Base-by-base conservation (phyloP, 148 eudicot genomes). In the Persicaria maculosa region DNA sequence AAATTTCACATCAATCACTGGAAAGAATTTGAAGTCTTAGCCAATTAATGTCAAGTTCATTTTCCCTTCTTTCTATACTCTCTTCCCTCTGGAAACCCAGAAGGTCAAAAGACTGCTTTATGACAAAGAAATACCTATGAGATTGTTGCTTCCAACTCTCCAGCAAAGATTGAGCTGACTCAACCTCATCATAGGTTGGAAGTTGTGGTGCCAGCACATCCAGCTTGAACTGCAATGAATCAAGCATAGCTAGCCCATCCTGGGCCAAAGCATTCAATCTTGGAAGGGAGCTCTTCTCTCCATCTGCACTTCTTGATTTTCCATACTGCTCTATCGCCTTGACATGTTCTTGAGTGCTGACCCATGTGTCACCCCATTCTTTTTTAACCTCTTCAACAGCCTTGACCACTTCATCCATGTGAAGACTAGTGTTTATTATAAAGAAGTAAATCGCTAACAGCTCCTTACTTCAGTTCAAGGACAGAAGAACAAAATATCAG, bases 121-220 rank as follows among this genome's bases (percentile, higher is more conserved):
- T 31, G 40, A 31, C 2, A 31, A 31, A 31, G 40, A 2, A 31
- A 62, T 74, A 86, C 98, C 91, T 87, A 76, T 86, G 88, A 77
- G 84, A 83, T 85, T 91, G 89, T 4, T 83, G 77, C 71, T 87
- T 87, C 97, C 97, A 94, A 22, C 87, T 90, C 50, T 87, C 77
- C 4, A 88, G 84, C 83, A 91, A 81, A 55, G 85, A 75, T 59
- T 86, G 90, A 7, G 96, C 90, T 72, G 88, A 78, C 76, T 87
- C 81, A 71, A 80, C 86, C 50, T 90, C 88, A 47, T 90, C 90
- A 72, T 78, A 85, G 1, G 84, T 48, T 72, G 92, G 88, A 20
- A 93, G 86, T 71, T 93, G 98, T 22, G 98, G 98, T 16, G 93
- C 93, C 74, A 94, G 85, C 59, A 90, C 83, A 83, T 94, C 98